Base-by-base conservation (phyloP, 768 basidiomycete species). In the Podaxis sp. region DNA sequence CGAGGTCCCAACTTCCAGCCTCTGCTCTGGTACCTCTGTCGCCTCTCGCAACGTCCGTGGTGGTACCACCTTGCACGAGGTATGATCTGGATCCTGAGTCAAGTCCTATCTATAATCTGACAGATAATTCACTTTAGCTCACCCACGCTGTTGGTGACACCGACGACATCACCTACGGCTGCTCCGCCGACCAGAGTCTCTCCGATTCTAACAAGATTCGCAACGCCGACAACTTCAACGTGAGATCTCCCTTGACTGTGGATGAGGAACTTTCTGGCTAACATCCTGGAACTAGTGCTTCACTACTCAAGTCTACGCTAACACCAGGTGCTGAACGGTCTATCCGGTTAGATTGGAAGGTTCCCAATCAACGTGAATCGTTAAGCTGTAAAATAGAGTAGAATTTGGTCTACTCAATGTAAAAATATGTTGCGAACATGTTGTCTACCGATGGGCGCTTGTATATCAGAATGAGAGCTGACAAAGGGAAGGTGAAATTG, bases 201-300 rank as follows among this genome's bases (percentile, higher is more conserved):
- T 72, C 77, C 49, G 75, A 72, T 28, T 63, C 74, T 1, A 68
- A 77, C 58, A 65, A 74, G 22, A 52, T 74, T 19, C 54, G 46
- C 57, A 82, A 83, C 67, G 80, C 80, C 15, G 81, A 83, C 66
- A 81, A 79, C 73, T 82, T 72, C 74, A 81, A 83, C 68, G 79
- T 80, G 65, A 38, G 78, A 15, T 15, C 66, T 0, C 6, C 36
- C 24, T 38, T 53, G 15, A 7, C 36, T 24, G 17, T 58, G 30
- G 57, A 28, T 56, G 1, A n/a, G 42, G 30, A 22, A 15, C 26
- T 17, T 22, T n/a, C 4, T 55, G 13, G 49, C 44, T 33, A 15
- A 24, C 4, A n/a, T 3, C 30, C 26, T 42, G 12, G 2, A 57
- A 48, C 40, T 59, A 80, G 78, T 80, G 79, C 75, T 81, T 80